Percentiles rank a stretch among this genome's conserved stretches.
Evolutionary conservation across 768 basidiomycete genomes (phyloP).

Genomic region (Collybiopsis confluens): DNA sequence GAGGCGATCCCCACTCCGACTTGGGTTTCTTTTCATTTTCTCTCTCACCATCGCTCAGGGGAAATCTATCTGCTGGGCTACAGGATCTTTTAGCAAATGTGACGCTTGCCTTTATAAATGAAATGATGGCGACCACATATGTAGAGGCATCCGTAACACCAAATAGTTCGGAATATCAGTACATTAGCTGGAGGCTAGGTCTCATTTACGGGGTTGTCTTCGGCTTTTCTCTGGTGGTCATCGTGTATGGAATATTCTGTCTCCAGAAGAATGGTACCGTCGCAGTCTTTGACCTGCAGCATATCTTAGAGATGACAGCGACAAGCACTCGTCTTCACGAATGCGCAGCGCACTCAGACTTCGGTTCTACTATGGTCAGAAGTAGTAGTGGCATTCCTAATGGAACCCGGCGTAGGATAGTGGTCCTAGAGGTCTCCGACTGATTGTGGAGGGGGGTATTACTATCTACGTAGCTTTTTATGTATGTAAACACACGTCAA

Average conservation of each 20-base stretch:
- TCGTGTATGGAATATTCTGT: background rate
- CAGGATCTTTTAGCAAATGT: background rate
- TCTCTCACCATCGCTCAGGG: background rate
- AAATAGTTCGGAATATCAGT: slow-evolving; percentile 29
- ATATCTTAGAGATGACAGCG: background rate
- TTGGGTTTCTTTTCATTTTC: background rate
- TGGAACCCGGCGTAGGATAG: too few species aligned
- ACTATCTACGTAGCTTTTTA: too few species aligned
- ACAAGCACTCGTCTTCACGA: background rate
- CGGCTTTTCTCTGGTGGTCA: background rate
- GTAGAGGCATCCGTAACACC: slow-evolving; percentile 9
- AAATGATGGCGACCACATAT: background rate
- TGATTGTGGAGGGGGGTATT: too few species aligned
- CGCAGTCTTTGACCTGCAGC: background rate
- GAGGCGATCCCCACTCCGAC: background rate
- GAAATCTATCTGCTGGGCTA: background rate
- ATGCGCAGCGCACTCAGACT: background rate
- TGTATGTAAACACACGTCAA: too few species aligned
- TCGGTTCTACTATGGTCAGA: background rate
- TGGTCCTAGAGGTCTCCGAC: too few species aligned
- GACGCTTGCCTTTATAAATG: background rate
- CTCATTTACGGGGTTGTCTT: background rate
- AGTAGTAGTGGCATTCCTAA: too few species aligned
- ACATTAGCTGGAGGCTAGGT: slow-evolving; percentile 36
- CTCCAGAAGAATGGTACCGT: background rate